Conservation (phyloP, 495 filamentous ascomycete species). For the Penicillium desertorum region DNA sequence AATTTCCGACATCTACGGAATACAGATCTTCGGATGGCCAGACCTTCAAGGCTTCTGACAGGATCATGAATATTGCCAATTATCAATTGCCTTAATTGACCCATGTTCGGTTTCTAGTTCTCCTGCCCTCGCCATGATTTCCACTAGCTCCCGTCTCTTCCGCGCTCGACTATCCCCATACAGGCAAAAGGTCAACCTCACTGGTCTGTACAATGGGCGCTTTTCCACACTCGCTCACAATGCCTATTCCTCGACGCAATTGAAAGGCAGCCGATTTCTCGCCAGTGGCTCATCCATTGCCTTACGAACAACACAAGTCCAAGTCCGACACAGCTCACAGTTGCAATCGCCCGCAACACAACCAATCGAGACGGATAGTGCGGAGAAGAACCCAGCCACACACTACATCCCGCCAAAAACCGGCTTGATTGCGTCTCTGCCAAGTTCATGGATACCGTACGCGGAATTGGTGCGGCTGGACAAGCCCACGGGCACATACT, state of each 20-base stretch:
- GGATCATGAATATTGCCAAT: background rate
- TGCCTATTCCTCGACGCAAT: constrained; percentile 2
- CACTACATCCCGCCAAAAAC: constrained; percentile 68
- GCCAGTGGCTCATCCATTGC: background rate
- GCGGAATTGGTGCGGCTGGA: constrained; percentile 92
- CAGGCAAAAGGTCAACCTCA: background rate
- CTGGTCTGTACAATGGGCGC: constrained; percentile 8
- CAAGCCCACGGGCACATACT: constrained; percentile 92
- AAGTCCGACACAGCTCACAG: constrained; percentile 11
- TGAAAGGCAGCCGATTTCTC: background rate
- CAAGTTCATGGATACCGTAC: constrained; percentile 78
- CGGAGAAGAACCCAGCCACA: constrained; percentile 19
- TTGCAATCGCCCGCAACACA: constrained; percentile 14
- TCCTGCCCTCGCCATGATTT: constrained; percentile 1
- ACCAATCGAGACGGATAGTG: constrained; percentile 1
- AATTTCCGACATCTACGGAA: background rate
- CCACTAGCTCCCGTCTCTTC: constrained; percentile 1
- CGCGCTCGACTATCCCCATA: constrained; percentile 2
- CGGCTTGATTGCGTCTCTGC: constrained; percentile 76
- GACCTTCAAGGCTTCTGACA: background rate
- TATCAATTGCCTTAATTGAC: constrained; percentile 1
- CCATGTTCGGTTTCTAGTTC: background rate
- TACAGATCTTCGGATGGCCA: background rate
- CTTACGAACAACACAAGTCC: constrained; percentile 2
- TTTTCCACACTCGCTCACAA: constrained; percentile 7